Base-by-base conservation (phyloP, 108 stramenopile genomes). In the Aurantiochytrium sp. region DNA sequence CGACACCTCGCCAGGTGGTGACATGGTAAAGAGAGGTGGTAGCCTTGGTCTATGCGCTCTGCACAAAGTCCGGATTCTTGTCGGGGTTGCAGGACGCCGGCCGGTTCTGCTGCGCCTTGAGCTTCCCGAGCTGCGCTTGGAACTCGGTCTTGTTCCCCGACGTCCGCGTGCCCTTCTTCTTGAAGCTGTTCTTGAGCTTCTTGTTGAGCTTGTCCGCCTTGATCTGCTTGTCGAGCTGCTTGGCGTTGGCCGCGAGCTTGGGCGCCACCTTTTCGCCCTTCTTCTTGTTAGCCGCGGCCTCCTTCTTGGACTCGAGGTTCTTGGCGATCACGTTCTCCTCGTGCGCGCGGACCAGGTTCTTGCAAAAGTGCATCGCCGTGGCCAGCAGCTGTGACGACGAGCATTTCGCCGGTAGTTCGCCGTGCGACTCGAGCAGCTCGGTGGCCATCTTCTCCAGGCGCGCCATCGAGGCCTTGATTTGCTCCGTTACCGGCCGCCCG, bases 291-390 rank as follows among this genome's bases (percentile, higher is more conserved):
- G 27, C 34, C 59, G 27, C 59, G 32, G 27, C 34, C 24, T 65
- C 59, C 73, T 81, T 81, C 45, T 81, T 41, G 12, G 50, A 6
- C 39, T 81, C 73, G 17, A 81, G 6, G 12, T n/a, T 30, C 27
- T 30, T 41, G 2, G 39, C 30, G 3, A 48, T 5, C 15, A 4
- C 39, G 24, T 81, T 81, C 39, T 81, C 73, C 45, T 81, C 73
- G 27, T 24, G 39, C n/a, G 73, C 73, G 3, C 45, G 39, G 21
- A 81, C 73, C 39, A 81, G 24, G 45, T 22, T 27, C 3, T 81
- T 81, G 45, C 73, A 81, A 48, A 81, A 81, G 73, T 41, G 42
- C 73, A 81, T 48, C 24, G 73, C 73, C 39, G 73, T 81, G 12
- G 42, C 73, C n/a, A 81, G 45, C n/a, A 81, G 45, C 45, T 81